A percentile compares a stretch with the other conserved stretches of the same genome.
phyloP scores from a whole-genome alignment of 805 yeast genomes.

The Tetrapisispora namnaoensis region DNA sequence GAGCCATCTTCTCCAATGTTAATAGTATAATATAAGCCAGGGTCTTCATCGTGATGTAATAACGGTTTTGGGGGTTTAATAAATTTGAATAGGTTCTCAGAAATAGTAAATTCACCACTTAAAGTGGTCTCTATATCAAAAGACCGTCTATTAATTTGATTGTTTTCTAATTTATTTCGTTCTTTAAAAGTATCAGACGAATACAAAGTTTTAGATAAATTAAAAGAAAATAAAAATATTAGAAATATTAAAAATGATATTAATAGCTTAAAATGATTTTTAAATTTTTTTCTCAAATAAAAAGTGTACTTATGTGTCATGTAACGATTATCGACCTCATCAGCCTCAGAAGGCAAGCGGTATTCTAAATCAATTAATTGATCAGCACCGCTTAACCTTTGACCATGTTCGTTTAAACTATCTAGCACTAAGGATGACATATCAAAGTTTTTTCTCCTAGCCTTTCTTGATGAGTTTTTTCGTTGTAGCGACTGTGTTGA shows the following conservation, averaged over 20 bases:
- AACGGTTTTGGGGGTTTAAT: constrained; percentile 16
- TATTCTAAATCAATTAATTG: not conserved
- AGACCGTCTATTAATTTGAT: not conserved
- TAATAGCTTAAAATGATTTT: not conserved
- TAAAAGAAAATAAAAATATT: not conserved
- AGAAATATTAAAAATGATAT: not conserved
- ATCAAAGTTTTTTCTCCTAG: not conserved
- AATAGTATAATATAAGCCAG: constrained; percentile 36
- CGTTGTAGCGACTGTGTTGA: not conserved
- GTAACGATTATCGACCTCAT: not conserved
- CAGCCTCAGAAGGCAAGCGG: not conserved
- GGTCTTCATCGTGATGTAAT: constrained; percentile 22
- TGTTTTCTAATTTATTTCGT: too few species aligned
- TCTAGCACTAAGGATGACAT: not conserved
- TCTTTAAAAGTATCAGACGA: not conserved
- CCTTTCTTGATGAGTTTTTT: not conserved
- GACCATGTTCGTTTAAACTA: not conserved
- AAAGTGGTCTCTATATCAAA: constrained; percentile 18
- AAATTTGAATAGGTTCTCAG: constrained; percentile 18
- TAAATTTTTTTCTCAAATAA: not conserved
- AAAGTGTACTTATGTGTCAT: not conserved
- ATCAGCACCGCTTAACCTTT: not conserved
- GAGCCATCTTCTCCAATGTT: constrained; percentile 9
- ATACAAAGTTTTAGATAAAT: too few species aligned
- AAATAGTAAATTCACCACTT: constrained; percentile 19